Base-by-base conservation (phyloP, 495 filamentous ascomycete species). In the Aspergillus wentii region DNA sequence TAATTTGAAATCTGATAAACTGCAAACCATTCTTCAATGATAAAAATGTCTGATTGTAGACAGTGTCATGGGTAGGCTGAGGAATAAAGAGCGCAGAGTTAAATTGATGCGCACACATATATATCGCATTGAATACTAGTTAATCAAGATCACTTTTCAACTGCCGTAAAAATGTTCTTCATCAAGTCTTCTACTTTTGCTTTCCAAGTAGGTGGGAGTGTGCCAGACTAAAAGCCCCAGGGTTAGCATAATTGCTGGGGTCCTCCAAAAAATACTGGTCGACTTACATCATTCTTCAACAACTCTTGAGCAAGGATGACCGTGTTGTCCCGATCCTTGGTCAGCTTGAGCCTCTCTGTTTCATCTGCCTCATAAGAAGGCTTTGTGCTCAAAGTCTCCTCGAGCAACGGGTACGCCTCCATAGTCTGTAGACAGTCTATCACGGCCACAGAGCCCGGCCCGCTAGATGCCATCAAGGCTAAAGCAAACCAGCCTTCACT, bases 401-500 rank as follows among this genome's bases (percentile, higher is more conserved):
- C 67, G n/a, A 85, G 52, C 10, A 66, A 44, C 16, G 53, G 33
- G 30, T 65, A 64, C 0, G 74, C 62, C 4, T 69, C 69, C 14
- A 67, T 56, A 6, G 68, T 59, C n/a, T 70, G 53, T 18, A 85
- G 44, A 15, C 69, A 61, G 25, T 67, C 58, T 4, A 68, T 44
- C 15, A 80, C 75, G n/a, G 68, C 59, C 17, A 49, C 38, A 16
- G 72, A 69, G 3, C 82, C 82, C 8, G 69, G 58, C 9, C 52
- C 44, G 22, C 46, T 62, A 16, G 62, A 66, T 7, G 76, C 74
- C 74, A 91, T 83, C 19, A 90, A 61, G 3, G 85, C 85, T 11
- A 90, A 63, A 3, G 80, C 78, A 52, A 90, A 88, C 65, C 83
- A 78, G 0, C 78, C 79, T 54, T 92, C 85, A 41, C 79, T 79